These are phyloP conservation scores for Endotrypanum monterogeii DNA, from an alignment of 208 protist genomes.

Conservation along the genomic window DNA sequence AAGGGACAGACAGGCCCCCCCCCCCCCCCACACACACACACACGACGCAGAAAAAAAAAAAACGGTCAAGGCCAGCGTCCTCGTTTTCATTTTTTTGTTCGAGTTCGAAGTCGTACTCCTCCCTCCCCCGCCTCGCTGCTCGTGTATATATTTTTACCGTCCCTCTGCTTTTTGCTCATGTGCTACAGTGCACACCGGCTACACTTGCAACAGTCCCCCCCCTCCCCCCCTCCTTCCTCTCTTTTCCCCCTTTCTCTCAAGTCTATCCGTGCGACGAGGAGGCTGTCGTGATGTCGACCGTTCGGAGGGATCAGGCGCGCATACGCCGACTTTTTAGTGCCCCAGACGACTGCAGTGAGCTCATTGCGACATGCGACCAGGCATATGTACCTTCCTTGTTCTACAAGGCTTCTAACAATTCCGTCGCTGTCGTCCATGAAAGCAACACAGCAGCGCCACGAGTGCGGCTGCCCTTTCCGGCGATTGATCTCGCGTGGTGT, in stretches of 20 bases:
- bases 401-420: constrained; percentile 5
- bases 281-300: background rate
- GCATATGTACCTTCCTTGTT: constrained; percentile 18
- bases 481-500: constrained; percentile 77
- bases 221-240: background rate
- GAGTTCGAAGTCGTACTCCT: too few species aligned
- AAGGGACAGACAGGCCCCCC: too few species aligned
- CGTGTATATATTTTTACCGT: too few species aligned
- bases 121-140: too few species aligned
- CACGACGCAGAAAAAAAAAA: too few species aligned
- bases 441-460: constrained; percentile 26
- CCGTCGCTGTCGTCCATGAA: background rate
- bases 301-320: constrained; percentile 12
- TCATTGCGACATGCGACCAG: constrained; percentile 56
- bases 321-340: constrained; percentile 62
- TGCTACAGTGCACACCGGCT: too few species aligned
- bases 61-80: too few species aligned
- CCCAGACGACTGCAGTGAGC: constrained; percentile 45
- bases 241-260: background rate
- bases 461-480: constrained; percentile 64
- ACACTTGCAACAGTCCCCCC: background rate
- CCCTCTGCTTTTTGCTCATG: too few species aligned
- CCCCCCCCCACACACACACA: too few species aligned
- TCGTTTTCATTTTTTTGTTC: too few species aligned
- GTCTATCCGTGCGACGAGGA: too few species aligned